Conservation (phyloP, 208 protist genomes). For the Leishmania turanica region DNA sequence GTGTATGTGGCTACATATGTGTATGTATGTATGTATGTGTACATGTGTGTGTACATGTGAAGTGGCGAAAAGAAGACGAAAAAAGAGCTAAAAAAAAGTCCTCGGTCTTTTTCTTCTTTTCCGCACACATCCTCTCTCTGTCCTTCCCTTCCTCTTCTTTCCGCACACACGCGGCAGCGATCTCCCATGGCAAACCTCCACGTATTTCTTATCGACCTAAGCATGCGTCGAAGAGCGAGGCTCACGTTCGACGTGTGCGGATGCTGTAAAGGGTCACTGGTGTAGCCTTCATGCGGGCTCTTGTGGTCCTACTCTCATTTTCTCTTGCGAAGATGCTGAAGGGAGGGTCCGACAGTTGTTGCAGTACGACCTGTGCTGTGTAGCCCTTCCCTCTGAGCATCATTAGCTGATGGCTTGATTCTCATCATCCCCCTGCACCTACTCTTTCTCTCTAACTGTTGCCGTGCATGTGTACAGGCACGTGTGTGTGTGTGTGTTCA, state of each 20-base stretch:
- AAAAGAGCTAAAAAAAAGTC: neutral
- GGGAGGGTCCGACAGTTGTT: neutral
- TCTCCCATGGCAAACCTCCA: neutral
- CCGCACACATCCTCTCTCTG: neutral
- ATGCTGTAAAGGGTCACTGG: neutral
- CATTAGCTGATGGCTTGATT: neutral
- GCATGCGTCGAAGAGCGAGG: neutral
- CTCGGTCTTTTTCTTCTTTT: neutral
- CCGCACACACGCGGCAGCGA: neutral
- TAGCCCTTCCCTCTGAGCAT: neutral
- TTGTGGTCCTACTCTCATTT: neutral
- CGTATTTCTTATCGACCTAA: neutral
- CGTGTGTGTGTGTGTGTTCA: neutral
- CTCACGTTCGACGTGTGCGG: neutral
- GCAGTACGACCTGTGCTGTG: neutral
- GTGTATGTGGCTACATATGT: neutral
- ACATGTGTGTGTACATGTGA: neutral
- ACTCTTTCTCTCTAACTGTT: neutral
- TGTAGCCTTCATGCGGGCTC: neutral
- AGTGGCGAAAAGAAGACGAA: neutral
- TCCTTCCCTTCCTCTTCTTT: slow-evolving; percentile 6
- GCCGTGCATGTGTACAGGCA: neutral
- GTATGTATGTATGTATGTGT: neutral
- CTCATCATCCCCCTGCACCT: neutral
- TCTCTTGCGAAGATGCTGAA: neutral